Evolutionary conservation across 2,329 filamentous ascomycete genomes (phyloP), one percentile per base, ranked within the genome.

Genomic region (Bertia moriformis): DNA sequence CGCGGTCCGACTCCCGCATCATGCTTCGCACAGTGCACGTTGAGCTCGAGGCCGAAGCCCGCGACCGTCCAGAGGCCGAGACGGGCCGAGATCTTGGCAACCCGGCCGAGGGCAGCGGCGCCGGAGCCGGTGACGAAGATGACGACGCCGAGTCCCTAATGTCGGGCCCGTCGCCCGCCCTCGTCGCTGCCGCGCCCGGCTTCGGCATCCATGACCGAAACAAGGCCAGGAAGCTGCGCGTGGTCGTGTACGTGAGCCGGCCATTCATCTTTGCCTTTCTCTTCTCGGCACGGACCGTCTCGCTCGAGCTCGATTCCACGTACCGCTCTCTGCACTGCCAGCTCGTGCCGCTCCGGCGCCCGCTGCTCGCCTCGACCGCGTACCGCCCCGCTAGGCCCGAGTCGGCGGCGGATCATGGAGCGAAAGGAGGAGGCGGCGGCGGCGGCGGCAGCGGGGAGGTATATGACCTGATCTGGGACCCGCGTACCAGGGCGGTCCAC

Each of bases 241-340:
- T 84, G 1, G 69, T 87, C 4, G 70, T 87, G 38, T 88, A 87
- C 51, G 71, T 79, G 37, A 75, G 77, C 53, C 71, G 69, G 17
- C 84, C 84, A 0, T 89, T 89, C 56, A 71, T 89, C 38, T 88
- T 83, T 53, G 71, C 78, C 1, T 79, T 91, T 43, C 62, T 91
- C 3, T 89, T 89, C 54, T 59, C 69, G 37, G 60, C 69, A 32
- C 65, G 66, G 37, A 78, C 79, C 4, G 65, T 72, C 40, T 71
- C 73, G 1, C 55, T 78, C 2, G 66, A 67, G 3, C 69, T 63
- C 53, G 61, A 69, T n/a, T 49, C 59, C 0, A 56, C 78, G 4
- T 80, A 80, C 51, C 66, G 65, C 36, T 71, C 69, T 1, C 57
- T 81, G 17, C 73, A 79, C 47, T 57, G 69, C 44, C 75, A 82